These are phyloP conservation scores for Zygosaccharomyces siamensis DNA, from an alignment of 805 yeast genomes.

Conservation along the genomic window DNA sequence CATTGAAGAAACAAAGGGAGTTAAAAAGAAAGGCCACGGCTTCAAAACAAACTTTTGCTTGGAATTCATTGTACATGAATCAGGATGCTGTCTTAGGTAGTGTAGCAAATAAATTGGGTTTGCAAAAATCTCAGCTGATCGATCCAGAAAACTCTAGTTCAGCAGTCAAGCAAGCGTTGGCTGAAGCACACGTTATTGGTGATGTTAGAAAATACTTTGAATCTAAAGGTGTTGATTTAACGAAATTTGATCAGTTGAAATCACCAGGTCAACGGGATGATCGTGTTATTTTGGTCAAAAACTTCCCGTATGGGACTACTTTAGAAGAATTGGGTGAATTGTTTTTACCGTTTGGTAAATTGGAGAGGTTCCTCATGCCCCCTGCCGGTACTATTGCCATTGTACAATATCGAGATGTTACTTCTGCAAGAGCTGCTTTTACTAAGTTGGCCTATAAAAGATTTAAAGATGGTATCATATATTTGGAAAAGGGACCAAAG, in stretches of 20 bases:
- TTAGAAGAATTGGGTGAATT: constrained; percentile 75
- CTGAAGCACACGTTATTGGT: constrained; percentile 93
- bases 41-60: constrained; percentile 77
- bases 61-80: constrained; percentile 92
- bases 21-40: constrained; percentile 81
- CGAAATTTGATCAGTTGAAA: constrained; percentile 52
- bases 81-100: constrained; percentile 88
- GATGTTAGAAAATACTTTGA: constrained; percentile 88
- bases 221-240: constrained; percentile 75
- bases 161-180: constrained; percentile 94
- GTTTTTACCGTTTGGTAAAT: constrained; percentile 73
- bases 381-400: constrained; percentile 96
- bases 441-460: constrained; percentile 81
- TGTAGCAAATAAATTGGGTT: constrained; percentile 79
- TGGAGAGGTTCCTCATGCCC: constrained; percentile 83
- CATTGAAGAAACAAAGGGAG: constrained; percentile 86
- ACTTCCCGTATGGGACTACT: constrained; percentile 85
- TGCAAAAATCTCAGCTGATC: constrained; percentile 74
- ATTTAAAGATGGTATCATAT: constrained; percentile 79
- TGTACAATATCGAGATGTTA: constrained; percentile 77
- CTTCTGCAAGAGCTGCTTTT: constrained; percentile 86
- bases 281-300: constrained; percentile 74
- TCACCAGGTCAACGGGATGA: constrained; percentile 61
- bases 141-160: constrained; percentile 83
- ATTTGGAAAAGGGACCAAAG: constrained; percentile 91